Evolutionary conservation across 192 early-diverging fungal genomes (phyloP), one percentile per base, ranked within the genome.

Genomic region (Dissophora ornata): DNA sequence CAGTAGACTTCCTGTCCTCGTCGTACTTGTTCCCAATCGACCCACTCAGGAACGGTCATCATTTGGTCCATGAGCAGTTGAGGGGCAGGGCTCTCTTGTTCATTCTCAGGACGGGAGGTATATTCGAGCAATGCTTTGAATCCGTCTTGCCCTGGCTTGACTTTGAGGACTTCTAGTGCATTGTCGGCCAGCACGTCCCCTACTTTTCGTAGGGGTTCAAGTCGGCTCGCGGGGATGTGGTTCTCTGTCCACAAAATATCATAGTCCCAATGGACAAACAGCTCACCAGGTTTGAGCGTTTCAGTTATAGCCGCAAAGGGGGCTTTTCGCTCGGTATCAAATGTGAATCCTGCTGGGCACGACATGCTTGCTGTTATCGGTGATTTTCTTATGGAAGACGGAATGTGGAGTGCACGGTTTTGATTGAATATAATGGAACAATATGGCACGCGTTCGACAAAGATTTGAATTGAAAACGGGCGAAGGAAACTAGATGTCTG

Each of bases 31-130:
- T 56, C 40, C 65, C 57, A 62, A 9, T 79, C 54, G 3, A 79
- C 52, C 75, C 75, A 79, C 4, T 79, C 75, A 41, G 75, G 75
- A 4, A 79, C 67, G 0, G 47, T 47, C 52, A 48, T 79, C 33
- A 69, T 12, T 22, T 79, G 57, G 8, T 69, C 30, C 58, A 68
- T 38, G 18, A 69, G 67, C n/a, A 48, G 34, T 0, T 54, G 67
- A 33, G 61, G 55, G 12, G 75, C 67, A 42, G 49, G 12, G 28
- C 64, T 69, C 19, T 48, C 54, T 38, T 79, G 61, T 19, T 47
- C 42, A 4, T 36, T 22, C 15, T 22, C 40, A 8, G 69, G 69
- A 0, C 26, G 42, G 16, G 63, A 30, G 0, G 50, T 53, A 34
- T 79, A 79, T n/a, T 13, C 60, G 1, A 51, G 21, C 33, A 79